Percentiles rank a stretch among this genome's conserved stretches.
These are phyloP conservation scores for Sedum album DNA, from an alignment of 164 flowering plant species.

Conservation along the genomic window DNA sequence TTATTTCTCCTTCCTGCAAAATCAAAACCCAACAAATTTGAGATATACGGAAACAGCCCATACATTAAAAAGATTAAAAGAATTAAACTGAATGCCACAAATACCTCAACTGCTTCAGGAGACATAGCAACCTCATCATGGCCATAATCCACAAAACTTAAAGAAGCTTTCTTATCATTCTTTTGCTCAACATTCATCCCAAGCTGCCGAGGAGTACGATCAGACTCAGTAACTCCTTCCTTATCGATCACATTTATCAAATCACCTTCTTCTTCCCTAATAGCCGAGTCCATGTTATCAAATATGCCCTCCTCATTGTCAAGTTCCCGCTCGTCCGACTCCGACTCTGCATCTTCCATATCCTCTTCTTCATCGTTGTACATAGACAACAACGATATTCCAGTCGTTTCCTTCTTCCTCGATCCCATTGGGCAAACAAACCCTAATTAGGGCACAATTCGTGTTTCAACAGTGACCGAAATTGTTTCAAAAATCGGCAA, in stretches of 20 bases:
- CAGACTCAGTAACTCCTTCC: slow-evolving; percentile 10
- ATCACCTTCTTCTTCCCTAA: slow-evolving; percentile 10
- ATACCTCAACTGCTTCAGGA: slow-evolving; percentile 59
- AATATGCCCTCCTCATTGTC: slow-evolving; percentile 2
- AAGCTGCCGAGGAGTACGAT: slow-evolving; percentile 16
- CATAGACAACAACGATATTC: slow-evolving; percentile 68
- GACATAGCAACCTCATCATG: slow-evolving; percentile 58
- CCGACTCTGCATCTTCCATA: slow-evolving; percentile 41
- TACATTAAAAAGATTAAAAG: not conserved
- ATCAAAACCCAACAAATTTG: not conserved
- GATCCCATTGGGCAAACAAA: slow-evolving; percentile 34
- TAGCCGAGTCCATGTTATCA: slow-evolving; percentile 10
- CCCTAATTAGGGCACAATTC: too few relatives aligned
- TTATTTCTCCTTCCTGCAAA: not conserved
- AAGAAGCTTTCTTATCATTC: slow-evolving; percentile 21
- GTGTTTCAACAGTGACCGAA: too few relatives aligned
- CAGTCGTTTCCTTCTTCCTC: slow-evolving; percentile 58
- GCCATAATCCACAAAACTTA: slow-evolving; percentile 68
- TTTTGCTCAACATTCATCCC: slow-evolving; percentile 7
- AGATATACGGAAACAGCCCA: not conserved
- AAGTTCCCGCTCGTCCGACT: slow-evolving; percentile 22
- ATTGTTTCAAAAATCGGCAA: slow-evolving; percentile 15
- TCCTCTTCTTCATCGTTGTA: slow-evolving; percentile 74
- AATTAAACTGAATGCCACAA: not conserved
- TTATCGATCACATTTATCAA: not conserved